These are phyloP conservation scores for Carpinus viminea DNA, from an alignment of 306 rosid species.

Conservation along the genomic window DNA sequence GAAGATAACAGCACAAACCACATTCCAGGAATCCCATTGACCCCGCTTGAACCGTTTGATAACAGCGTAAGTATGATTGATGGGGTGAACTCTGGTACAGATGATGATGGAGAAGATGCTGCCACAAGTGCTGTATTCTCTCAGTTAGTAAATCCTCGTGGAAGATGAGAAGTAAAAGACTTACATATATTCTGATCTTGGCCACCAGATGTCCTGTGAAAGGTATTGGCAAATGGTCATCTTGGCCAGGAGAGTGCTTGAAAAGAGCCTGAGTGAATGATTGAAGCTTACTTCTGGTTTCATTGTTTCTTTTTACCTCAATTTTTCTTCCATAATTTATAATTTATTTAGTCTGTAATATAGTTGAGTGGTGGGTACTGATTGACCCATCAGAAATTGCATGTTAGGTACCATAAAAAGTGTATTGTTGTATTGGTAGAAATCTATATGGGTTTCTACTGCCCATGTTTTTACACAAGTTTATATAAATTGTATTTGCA, in stretches of 20 bases:
- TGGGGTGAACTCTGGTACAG: constrained; percentile 52
- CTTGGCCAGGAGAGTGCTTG: constrained; percentile 34
- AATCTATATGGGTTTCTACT: constrained; percentile 30
- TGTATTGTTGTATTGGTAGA: constrained; percentile 35
- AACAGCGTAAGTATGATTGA: constrained; percentile 78
- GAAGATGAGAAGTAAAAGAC: constrained; percentile 56
- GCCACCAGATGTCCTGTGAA: constrained; percentile 23
- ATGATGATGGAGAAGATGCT: constrained; percentile 71
- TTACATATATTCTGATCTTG: constrained; percentile 26
- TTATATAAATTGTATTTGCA: constrained; percentile 29
- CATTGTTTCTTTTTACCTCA: constrained; percentile 24
- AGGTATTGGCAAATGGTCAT: constrained; percentile 25
- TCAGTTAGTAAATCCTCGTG: constrained; percentile 90
- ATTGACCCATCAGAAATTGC: constrained; percentile 37
- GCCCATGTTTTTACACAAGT: constrained; percentile 25
- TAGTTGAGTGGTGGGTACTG: constrained; percentile 37
- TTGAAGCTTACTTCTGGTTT: constrained; percentile 38
- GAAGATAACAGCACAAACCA: constrained; percentile 96
- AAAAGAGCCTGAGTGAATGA: constrained; percentile 28
- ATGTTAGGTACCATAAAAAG: constrained; percentile 26
- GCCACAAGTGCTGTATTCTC: constrained; percentile 96
- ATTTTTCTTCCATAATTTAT: constrained; percentile 30
- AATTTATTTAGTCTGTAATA: constrained; percentile 41
- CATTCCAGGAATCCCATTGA: constrained; percentile 77
- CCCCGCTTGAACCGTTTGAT: constrained; percentile 73